These are phyloP conservation scores for Phytophthora sansomeana DNA, from an alignment of 352 stramenopile genomes.

Conservation along the genomic window DNA sequence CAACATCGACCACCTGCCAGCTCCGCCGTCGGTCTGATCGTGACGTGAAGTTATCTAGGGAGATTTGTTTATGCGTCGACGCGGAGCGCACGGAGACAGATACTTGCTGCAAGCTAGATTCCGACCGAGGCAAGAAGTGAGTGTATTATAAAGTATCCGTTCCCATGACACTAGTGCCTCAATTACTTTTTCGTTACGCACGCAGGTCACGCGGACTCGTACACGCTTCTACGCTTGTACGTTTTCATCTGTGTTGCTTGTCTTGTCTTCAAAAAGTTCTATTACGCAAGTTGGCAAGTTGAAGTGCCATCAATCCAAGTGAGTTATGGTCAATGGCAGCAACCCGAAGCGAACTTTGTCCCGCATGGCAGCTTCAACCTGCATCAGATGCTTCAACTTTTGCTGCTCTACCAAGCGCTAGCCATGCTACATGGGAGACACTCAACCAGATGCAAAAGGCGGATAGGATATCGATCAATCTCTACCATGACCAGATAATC, in stretches of 20 bases:
- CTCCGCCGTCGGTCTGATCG: slow-evolving; percentile 39
- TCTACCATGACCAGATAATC: slow-evolving; percentile 19
- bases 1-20: slow-evolving; percentile 65
- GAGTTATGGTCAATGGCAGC: too few species aligned
- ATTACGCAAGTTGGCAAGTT: too few species aligned
- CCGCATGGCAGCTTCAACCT: background rate
- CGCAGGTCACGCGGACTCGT: too few species aligned
- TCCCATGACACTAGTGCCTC: background rate
- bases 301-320: too few species aligned
- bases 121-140: background rate
- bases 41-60: slow-evolving; percentile 8
- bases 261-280: too few species aligned
- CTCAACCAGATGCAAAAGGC: slow-evolving; percentile 8
- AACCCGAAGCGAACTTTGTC: too few species aligned
- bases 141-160: slow-evolving; percentile 33
- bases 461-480: slow-evolving; percentile 8
- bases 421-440: slow-evolving; percentile 4
- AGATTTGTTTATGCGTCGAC: background rate
- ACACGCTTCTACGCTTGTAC: too few species aligned
- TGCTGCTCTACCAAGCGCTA: slow-evolving; percentile 4
- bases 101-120: slow-evolving; percentile 7
- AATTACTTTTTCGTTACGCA: too few species aligned
- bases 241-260: too few species aligned
- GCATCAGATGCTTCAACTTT: slow-evolving; percentile 6
- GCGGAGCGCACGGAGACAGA: slow-evolving; percentile 6